Evolutionary conservation across 805 yeast species (phyloP), one percentile per base, ranked within the genome.

Genomic region (Barnettozyma wickerhamii): DNA sequence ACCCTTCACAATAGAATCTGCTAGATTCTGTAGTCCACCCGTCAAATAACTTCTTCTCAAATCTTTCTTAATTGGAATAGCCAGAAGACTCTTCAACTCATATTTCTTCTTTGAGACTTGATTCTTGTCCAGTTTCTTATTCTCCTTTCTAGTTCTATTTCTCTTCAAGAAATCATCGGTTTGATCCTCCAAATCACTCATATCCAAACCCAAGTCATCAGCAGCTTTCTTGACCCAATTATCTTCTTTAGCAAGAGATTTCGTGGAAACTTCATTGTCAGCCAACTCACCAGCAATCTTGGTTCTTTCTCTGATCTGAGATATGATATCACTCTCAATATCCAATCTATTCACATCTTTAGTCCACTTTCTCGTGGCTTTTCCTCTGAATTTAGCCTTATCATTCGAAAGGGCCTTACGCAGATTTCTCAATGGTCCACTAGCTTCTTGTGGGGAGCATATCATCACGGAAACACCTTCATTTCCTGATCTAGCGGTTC

Each of bases 381-480:
- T 59, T 10, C 61, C 61, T 39, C 43, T 52, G 27, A 52, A 50
- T 32, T 55, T 58, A 21, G 50, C 28, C 38, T 56, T 55, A 21
- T 55, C 55, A 38, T 62, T 63, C 1, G 76, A 67, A 38, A 81
- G 71, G 13, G 77, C 58, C 42, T 71, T 78, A 52, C 91, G 70
- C 41, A 91, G 71, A 62, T 85, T 87, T 55, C 78, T 73, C 47
- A 90, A 69, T 0, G 98, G 90, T 0, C 96, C 96, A 42, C 88
- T 73, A 0, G 95, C 88, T 58, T 93, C 99, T 45, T 85, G 89
- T 13, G 97, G 96, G 5, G 95, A 85, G 55, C 96, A 88, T 40
- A 93, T 69, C 77, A 89, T 80, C 37, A 93, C 82, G 3, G 96
- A 84, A n/a, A 93, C 96, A 70, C 99, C 99, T 58, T 86, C 91